A percentile compares a stretch with the other conserved stretches of the same genome.
phyloP scores from a whole-genome alignment of 805 yeast genomes.

The Candida krabiensis region DNA sequence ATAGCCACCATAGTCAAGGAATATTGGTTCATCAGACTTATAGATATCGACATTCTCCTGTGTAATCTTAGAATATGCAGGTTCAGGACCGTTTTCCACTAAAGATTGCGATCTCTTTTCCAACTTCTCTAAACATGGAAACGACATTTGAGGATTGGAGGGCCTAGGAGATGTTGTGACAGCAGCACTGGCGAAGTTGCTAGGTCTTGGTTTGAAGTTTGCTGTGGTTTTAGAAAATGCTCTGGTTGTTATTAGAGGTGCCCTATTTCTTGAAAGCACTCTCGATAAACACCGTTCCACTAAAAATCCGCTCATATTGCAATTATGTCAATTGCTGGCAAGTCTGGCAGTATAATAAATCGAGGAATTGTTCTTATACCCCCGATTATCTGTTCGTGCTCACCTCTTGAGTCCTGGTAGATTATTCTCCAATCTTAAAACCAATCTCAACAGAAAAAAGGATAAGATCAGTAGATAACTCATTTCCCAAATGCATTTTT shows the following conservation, averaged over 20 bases:
- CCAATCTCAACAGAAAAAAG: too few relatives aligned
- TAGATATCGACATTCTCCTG: slow-evolving; percentile 64
- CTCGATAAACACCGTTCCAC: background rate
- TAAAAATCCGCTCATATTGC: background rate
- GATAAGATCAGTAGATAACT: too few relatives aligned
- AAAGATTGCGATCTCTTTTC: slow-evolving; percentile 51
- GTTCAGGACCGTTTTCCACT: slow-evolving; percentile 78
- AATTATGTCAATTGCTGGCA: too few relatives aligned
- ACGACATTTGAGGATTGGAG: slow-evolving; percentile 68
- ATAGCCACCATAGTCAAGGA: slow-evolving; percentile 79
- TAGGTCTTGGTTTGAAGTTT: slow-evolving; percentile 18
- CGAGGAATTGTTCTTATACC: too few relatives aligned
- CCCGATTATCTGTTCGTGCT: too few relatives aligned
- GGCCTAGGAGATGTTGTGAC: slow-evolving; percentile 20
- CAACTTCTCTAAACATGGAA: slow-evolving; percentile 82
- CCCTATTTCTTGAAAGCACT: background rate
- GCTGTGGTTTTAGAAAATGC: slow-evolving; percentile 6
- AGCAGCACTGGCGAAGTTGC: slow-evolving; percentile 12
- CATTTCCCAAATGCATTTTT: too few relatives aligned
- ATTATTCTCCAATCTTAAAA: too few relatives aligned
- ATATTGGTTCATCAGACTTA: slow-evolving; percentile 55
- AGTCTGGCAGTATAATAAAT: too few relatives aligned
- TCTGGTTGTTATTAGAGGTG: slow-evolving; percentile 1
- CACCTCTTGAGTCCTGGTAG: too few relatives aligned
- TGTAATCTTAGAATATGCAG: slow-evolving; percentile 69